Evolutionary conservation across 345 rosid species (phyloP).

Genomic region (Viola odorata): DNA sequence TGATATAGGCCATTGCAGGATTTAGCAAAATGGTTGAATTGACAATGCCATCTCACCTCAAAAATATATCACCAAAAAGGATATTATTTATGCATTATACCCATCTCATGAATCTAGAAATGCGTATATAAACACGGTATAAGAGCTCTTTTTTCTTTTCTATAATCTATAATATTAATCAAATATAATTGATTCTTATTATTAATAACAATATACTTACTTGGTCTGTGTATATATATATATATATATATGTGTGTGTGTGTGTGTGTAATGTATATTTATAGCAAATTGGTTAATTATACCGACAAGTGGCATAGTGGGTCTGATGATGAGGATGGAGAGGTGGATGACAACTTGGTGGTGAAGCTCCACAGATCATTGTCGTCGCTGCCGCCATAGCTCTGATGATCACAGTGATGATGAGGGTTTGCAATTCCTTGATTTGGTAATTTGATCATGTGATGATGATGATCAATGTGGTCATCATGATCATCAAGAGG

Average conservation of each 20-base stretch:
- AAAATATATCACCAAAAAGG: neutral
- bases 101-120: neutral
- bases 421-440: slow-evolving; percentile 4
- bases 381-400: slow-evolving; percentile 24
- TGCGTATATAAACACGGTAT: neutral
- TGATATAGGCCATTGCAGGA: slow-evolving; percentile 5
- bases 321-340: slow-evolving; percentile 43
- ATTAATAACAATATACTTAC: neutral
- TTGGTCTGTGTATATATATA: neutral
- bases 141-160: neutral
- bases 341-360: slow-evolving; percentile 36
- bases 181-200: neutral
- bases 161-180: neutral
- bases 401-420: slow-evolving; percentile 26
- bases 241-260: neutral
- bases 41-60: slow-evolving; percentile 15
- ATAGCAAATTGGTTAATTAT: slow-evolving; percentile 17
- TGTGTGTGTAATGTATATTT: neutral
- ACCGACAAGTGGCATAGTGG: slow-evolving; percentile 61
- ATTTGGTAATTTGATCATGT: slow-evolving; percentile 30
- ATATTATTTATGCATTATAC: slow-evolving; percentile 13
- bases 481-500: slow-evolving; percentile 30
- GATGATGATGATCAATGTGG: slow-evolving; percentile 35
- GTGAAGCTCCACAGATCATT: slow-evolving; percentile 66
- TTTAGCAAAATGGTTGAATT: neutral